Conservation (phyloP, 495 filamentous ascomycete genomes). For the Friedmanniomyces simplex region DNA sequence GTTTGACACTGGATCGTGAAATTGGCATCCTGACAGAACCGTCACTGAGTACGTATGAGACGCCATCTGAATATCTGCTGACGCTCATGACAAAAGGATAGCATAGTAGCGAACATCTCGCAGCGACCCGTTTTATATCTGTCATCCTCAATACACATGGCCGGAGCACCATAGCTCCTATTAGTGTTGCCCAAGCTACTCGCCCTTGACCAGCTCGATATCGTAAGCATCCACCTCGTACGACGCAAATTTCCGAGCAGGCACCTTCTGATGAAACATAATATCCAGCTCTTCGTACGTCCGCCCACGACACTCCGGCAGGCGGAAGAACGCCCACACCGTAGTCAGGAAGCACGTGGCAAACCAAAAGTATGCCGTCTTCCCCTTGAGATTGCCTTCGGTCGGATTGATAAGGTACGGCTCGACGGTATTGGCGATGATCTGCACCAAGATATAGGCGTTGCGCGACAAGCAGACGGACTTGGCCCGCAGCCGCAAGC, state of each 20-base stretch:
- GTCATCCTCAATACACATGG: too few species aligned
- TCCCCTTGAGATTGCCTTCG: conserved; percentile 35
- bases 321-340: conserved; percentile 34
- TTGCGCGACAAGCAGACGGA: conserved; percentile 61
- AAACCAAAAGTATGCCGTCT: conserved; percentile 35
- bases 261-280: conserved; percentile 5
- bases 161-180: too few species aligned
- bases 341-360: conserved; percentile 19
- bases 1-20: too few species aligned
- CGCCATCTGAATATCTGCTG: too few species aligned
- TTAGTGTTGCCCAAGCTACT: too few species aligned
- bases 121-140: too few species aligned
- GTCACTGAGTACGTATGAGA: too few species aligned
- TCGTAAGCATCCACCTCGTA: conserved; percentile 1
- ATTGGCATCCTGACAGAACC: too few species aligned
- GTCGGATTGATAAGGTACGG: conserved; percentile 34
- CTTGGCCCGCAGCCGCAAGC: conserved; percentile 65
- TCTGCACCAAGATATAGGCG: conserved; percentile 44
- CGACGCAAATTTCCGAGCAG: conserved; percentile 10
- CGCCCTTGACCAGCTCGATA: too few species aligned
- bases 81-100: too few species aligned
- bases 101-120: too few species aligned
- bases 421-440: conserved; percentile 29
- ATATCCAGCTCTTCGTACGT: conserved; percentile 14
- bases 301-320: conserved; percentile 35